Conservation (phyloP, 1,139 yeast species). For the Kodamaea fungicola region DNA sequence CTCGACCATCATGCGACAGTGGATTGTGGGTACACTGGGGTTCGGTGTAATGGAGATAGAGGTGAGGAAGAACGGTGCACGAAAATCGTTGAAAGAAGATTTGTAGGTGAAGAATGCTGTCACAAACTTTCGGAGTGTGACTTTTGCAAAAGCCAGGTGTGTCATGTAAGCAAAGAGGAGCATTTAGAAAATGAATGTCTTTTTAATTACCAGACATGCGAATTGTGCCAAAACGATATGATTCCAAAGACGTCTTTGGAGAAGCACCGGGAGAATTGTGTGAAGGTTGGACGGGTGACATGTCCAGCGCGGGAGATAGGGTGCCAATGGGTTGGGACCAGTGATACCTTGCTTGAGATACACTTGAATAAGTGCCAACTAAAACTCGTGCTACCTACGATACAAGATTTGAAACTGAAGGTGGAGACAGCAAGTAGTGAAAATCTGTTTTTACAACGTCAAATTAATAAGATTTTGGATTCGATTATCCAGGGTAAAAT, state of each 20-base stretch:
- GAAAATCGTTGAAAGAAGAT: conserved; percentile 21
- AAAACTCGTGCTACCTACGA: conserved; percentile 29
- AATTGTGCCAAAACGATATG: conserved; percentile 39
- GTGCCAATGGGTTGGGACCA: conserved; percentile 39
- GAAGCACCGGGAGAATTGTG: conserved; percentile 36
- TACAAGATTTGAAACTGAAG: conserved; percentile 16
- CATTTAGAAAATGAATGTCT: conserved; percentile 43
- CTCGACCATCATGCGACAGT: conserved; percentile 47
- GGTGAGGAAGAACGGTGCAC: conserved; percentile 10
- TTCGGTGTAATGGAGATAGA: conserved; percentile 35
- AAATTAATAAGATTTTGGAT: conserved; percentile 45
- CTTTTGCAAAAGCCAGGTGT: conserved; percentile 35
- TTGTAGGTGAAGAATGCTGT: conserved; percentile 22
- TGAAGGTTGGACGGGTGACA: conserved; percentile 26
- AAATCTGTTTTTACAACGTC: conserved; percentile 34
- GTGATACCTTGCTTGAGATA: conserved; percentile 37
- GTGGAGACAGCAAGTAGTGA: conserved; percentile 12
- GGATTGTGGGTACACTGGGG: conserved; percentile 53
- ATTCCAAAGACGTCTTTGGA: conserved; percentile 32
- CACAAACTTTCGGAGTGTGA: conserved; percentile 38
- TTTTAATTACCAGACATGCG: conserved; percentile 38
- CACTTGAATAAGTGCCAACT: conserved; percentile 36
- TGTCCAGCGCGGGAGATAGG: conserved; percentile 44
- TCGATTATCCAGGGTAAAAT: conserved; percentile 50
- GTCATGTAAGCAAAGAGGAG: conserved; percentile 23